phyloP scores from a whole-genome alignment of 768 basidiomycete species.

The Harrya chromipes region DNA sequence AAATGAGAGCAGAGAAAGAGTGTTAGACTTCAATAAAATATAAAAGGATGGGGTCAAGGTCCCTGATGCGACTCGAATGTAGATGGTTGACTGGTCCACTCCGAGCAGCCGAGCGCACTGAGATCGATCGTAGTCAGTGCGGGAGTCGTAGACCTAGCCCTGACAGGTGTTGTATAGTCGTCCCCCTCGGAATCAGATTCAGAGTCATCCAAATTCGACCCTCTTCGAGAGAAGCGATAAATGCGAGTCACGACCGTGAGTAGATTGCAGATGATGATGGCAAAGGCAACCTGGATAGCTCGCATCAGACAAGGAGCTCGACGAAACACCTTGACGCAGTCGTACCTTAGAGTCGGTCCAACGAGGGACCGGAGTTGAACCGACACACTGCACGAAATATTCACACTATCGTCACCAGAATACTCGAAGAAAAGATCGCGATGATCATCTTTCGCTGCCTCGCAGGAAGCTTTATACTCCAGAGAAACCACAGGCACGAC shows the following conservation, averaged over 20 bases:
- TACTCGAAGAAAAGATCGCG: conserved; percentile 8
- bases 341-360: conserved; percentile 15
- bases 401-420: conserved; percentile 9
- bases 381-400: conserved; percentile 16
- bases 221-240: conserved; percentile 12
- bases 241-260: conserved; percentile 18
- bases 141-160: background rate
- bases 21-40: background rate
- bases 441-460: conserved; percentile 16
- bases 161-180: conserved; percentile 7
- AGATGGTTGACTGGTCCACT: background rate
- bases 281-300: conserved; percentile 11
- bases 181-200: conserved; percentile 7
- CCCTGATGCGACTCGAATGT: background rate
- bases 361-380: conserved; percentile 5
- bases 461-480: conserved; percentile 11
- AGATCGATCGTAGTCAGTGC: conserved; percentile 14
- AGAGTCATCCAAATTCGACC: background rate
- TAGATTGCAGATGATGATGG: conserved; percentile 19
- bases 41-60: background rate
- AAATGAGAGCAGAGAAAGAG: too few relatives aligned
- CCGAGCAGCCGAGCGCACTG: background rate
- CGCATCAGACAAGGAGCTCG: background rate
- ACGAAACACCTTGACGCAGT: too few relatives aligned
- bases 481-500: conserved; percentile 6